Evolutionary conservation across 2,329 filamentous ascomycete genomes (phyloP).

Genomic region (Byssochlamys sp.): DNA sequence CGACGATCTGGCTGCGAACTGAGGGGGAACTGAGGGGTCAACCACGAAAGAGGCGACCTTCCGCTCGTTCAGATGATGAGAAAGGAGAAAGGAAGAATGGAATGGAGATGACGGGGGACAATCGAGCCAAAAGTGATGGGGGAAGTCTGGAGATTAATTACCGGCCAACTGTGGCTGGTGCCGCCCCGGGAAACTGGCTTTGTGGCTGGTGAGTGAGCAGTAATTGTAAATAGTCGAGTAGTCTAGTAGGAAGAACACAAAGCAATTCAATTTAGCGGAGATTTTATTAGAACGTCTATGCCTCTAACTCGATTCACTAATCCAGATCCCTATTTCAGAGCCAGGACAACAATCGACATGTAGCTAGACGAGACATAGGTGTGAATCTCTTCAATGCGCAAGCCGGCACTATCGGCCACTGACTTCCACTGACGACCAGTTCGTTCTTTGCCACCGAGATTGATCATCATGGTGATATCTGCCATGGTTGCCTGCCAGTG

Average conservation of each 20-base stretch:
- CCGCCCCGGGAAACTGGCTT: conserved; percentile 1
- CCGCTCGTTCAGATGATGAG: neutral
- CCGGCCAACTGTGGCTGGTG: conserved; percentile 6
- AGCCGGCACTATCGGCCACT: conserved; percentile 6
- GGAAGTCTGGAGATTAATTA: conserved; percentile 3
- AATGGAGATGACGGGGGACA: neutral
- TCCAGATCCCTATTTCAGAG: too few relatives aligned
- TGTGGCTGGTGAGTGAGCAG: conserved; percentile 9
- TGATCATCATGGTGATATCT: conserved; percentile 31
- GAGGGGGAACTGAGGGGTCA: neutral
- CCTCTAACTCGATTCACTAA: too few relatives aligned
- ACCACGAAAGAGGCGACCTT: neutral
- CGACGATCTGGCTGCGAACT: neutral
- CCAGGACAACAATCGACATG: too few relatives aligned
- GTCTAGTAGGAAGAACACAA: too few relatives aligned
- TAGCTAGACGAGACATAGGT: too few relatives aligned
- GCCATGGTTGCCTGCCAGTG: conserved; percentile 19
- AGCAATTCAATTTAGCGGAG: too few relatives aligned
- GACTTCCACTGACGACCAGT: conserved; percentile 24
- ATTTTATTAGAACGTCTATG: too few relatives aligned
- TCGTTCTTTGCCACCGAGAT: conserved; percentile 25
- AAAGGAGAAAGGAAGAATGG: neutral
- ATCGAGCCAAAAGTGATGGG: neutral
- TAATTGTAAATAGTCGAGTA: too few relatives aligned
- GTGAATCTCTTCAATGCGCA: neutral